Base-by-base conservation (phyloP, 2,329 filamentous ascomycete species). In the Mycosphaerelloides madeirae region DNA sequence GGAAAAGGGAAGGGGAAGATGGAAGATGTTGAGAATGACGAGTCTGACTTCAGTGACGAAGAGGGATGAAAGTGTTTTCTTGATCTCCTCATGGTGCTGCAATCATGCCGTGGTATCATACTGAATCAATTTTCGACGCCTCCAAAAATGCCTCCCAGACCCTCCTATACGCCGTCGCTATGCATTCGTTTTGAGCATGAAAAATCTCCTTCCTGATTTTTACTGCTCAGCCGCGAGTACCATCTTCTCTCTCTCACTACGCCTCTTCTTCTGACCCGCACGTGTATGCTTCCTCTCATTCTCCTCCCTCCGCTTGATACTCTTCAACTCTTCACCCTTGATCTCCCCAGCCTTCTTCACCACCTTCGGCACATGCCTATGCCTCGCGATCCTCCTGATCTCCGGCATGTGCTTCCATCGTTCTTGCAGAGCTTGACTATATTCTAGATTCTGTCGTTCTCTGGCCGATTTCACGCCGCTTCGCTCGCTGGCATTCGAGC, bases 331-430 rank as follows among this genome's bases (percentile, higher is more conserved):
- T 63, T 94, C 88, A 46, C 73, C 72, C 80, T 98, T 98, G 70
- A 97, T 97, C 74, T 95, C 86, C 38, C 78, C 82, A 3, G 91
- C 91, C 79, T 96, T 97, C 83, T 95, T 96, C 55, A 97, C 81
- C 45, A 89, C 81, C 75, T 89, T 87, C 15, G 93, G 93, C 50
- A 96, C 71, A 69, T 97, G 93, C 51, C 93, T 81, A 68, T 98
- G 93, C 41, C 89, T 79, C 60, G 84, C 84, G 66, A 98, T 98
- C 43, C 94, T 80, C 58, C 82, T 80, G 56, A 98, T 86, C 69
- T 98, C 91, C 38, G 93, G 93, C 90, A 98, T 96, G 67, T 98
- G 93, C 52, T 82, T 79, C 70, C 89, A 98, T 53, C 90, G 76
- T 60, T 87, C 76, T 59, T 87, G 81, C 47, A 98, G 73, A 9